These are phyloP conservation scores for Chaetomium sp. DNA, from an alignment of 2,329 filamentous ascomycete genomes.

Conservation along the genomic window DNA sequence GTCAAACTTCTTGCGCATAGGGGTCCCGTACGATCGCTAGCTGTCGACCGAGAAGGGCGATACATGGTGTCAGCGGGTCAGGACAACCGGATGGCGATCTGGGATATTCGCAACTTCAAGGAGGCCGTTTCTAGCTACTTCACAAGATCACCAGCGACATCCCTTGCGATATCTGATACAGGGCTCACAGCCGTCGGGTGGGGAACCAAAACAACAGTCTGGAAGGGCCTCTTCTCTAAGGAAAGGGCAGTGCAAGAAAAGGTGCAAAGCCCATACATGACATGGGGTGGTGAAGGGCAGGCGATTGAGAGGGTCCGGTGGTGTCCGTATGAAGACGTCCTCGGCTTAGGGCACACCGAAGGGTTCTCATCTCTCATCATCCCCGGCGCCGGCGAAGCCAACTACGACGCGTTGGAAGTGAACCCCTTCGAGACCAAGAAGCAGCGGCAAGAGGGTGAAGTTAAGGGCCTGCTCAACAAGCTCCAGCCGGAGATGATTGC, in stretches of 20 bases:
- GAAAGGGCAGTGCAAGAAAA: constrained; percentile 65
- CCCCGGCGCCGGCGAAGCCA: constrained; percentile 91
- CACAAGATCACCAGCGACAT: constrained; percentile 73
- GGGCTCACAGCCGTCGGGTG: constrained; percentile 84
- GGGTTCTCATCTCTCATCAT: constrained; percentile 89
- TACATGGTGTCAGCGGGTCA: constrained; percentile 96
- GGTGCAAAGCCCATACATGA: constrained; percentile 83
- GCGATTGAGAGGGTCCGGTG: constrained; percentile 75
- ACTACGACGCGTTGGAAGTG: constrained; percentile 86
- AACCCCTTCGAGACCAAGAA: constrained; percentile 94
- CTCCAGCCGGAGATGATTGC: constrained; percentile 96
- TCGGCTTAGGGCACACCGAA: constrained; percentile 75
- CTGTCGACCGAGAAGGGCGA: constrained; percentile 79
- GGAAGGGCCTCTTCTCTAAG: constrained; percentile 83
- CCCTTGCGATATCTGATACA: constrained; percentile 81
- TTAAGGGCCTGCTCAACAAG: constrained; percentile 87
- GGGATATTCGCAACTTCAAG: constrained; percentile 91
- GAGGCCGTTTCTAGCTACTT: constrained; percentile 80
- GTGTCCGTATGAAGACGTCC: constrained; percentile 92
- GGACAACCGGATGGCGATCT: constrained; percentile 86
- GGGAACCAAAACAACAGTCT: constrained; percentile 83
- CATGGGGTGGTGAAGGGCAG: constrained; percentile 81
- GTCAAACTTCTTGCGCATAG: constrained; percentile 88
- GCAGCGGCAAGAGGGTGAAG: constrained; percentile 87
- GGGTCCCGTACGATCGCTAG: constrained; percentile 79